Conservation (phyloP, 495 filamentous ascomycete species). For the Xylaria bambusicola region DNA sequence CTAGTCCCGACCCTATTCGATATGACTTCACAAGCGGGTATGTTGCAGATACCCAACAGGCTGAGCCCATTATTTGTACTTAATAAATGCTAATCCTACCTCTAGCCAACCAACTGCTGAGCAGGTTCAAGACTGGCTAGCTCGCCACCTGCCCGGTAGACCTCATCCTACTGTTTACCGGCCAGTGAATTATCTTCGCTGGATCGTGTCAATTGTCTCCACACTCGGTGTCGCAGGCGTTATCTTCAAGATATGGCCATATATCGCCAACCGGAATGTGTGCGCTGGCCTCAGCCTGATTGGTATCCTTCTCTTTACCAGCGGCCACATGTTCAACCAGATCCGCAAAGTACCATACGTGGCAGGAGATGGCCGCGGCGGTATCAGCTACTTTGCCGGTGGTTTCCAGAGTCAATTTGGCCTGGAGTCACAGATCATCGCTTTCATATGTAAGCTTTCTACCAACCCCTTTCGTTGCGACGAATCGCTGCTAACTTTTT, state of each 20-base stretch:
- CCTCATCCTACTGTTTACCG: constrained; percentile 76
- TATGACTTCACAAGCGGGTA: constrained; percentile 88
- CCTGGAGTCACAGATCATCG: constrained; percentile 93
- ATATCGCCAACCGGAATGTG: constrained; percentile 84
- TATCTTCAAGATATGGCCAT: constrained; percentile 75
- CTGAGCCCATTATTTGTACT: neutral
- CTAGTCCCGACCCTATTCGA: constrained; percentile 67
- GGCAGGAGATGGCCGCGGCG: constrained; percentile 78
- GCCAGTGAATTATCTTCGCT: constrained; percentile 82
- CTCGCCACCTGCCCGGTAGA: constrained; percentile 71
- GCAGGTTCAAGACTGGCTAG: constrained; percentile 74
- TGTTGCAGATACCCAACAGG: constrained; percentile 24
- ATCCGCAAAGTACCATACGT: constrained; percentile 98
- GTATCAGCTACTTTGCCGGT: constrained; percentile 86
- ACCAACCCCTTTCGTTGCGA: neutral
- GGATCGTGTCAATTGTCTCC: constrained; percentile 66
- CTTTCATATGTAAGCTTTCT: constrained; percentile 81
- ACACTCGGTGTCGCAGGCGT: constrained; percentile 67
- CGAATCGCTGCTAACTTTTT: constrained; percentile 27
- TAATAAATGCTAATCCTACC: neutral
- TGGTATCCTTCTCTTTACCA: constrained; percentile 89
- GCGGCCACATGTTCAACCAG: constrained; percentile 99
- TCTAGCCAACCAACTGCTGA: constrained; percentile 75
- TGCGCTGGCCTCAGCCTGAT: constrained; percentile 94
- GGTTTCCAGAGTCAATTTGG: constrained; percentile 97